A percentile compares a stretch with the other conserved stretches of the same genome.
Evolutionary conservation across 768 basidiomycete species (phyloP).

Genomic region (Ramaria rubella): DNA sequence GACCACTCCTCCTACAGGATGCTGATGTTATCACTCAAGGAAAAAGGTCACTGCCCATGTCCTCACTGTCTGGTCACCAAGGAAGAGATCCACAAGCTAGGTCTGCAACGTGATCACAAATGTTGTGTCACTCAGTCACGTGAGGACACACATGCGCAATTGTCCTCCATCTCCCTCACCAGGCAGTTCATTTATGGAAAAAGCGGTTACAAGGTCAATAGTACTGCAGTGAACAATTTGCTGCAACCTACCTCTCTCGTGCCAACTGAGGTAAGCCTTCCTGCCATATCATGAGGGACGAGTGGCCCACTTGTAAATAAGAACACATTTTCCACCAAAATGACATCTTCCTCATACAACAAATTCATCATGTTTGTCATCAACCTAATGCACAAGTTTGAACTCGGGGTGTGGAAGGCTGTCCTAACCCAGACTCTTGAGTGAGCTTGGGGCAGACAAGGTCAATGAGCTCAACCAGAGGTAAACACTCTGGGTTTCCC

Average conservation of each 20-base stretch:
- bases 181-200: slow-evolving; percentile 26
- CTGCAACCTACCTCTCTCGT: slow-evolving; percentile 26
- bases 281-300: background rate
- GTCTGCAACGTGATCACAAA: slow-evolving; percentile 16
- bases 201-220: slow-evolving; percentile 21
- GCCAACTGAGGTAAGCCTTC: slow-evolving; percentile 23
- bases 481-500: background rate
- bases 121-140: slow-evolving; percentile 7
- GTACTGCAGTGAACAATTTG: slow-evolving; percentile 20
- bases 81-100: slow-evolving; percentile 24
- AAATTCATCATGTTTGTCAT: slow-evolving; percentile 23
- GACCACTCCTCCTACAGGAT: slow-evolving; percentile 20
- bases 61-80: slow-evolving; percentile 31
- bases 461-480: slow-evolving; percentile 22
- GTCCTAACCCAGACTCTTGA: slow-evolving; percentile 30
- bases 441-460: slow-evolving; percentile 15
- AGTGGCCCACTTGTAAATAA: slow-evolving; percentile 16
- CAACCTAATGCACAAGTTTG: slow-evolving; percentile 37
- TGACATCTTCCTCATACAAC: slow-evolving; percentile 19
- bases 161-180: slow-evolving; percentile 12
- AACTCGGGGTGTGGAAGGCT: slow-evolving; percentile 34
- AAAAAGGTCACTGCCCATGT: slow-evolving; percentile 35
- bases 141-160: slow-evolving; percentile 10
- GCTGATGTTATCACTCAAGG: slow-evolving; percentile 31
- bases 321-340: slow-evolving; percentile 30